A percentile compares a stretch with the other conserved stretches of the same genome.
phyloP scores from a whole-genome alignment of 179 eudicot species.

The Drosera spatulata region DNA sequence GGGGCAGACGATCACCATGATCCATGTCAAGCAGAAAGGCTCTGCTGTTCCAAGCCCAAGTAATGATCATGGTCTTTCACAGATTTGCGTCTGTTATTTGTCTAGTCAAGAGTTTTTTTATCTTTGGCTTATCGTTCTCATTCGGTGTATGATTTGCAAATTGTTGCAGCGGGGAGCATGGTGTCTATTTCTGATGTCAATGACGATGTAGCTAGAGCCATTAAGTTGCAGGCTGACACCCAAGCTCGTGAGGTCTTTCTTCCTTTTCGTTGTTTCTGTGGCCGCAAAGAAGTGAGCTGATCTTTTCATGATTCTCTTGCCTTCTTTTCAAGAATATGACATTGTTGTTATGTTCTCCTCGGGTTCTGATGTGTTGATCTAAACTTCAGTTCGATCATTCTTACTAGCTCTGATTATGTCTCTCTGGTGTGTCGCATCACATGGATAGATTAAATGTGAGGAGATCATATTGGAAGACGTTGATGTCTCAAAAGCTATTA shows the following conservation, averaged over 20 bases:
- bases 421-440: neutral
- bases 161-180: constrained; percentile 2
- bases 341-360: no score
- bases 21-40: constrained; percentile 20
- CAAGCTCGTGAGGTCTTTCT: constrained; percentile 35
- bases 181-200: constrained; percentile 4
- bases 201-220: constrained; percentile 2
- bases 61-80: neutral
- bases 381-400: no score
- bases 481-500: constrained; percentile 1
- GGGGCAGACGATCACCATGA: constrained; percentile 32
- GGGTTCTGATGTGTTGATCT: no score
- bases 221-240: constrained; percentile 6
- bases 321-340: neutral
- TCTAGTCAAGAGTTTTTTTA: neutral
- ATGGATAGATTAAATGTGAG: constrained; percentile 1
- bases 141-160: neutral
- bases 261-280: constrained; percentile 49
- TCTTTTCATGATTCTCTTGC: neutral
- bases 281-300: constrained; percentile 39
- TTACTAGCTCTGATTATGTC: neutral
- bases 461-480: constrained; percentile 1
- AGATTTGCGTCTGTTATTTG: neutral
- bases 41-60: constrained; percentile 4
- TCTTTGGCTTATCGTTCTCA: neutral